Percentiles rank a stretch among this genome's conserved stretches.
Evolutionary conservation across 371 early-diverging fungal genomes (phyloP).

Genomic region (Zopfochytrium polystomum): DNA sequence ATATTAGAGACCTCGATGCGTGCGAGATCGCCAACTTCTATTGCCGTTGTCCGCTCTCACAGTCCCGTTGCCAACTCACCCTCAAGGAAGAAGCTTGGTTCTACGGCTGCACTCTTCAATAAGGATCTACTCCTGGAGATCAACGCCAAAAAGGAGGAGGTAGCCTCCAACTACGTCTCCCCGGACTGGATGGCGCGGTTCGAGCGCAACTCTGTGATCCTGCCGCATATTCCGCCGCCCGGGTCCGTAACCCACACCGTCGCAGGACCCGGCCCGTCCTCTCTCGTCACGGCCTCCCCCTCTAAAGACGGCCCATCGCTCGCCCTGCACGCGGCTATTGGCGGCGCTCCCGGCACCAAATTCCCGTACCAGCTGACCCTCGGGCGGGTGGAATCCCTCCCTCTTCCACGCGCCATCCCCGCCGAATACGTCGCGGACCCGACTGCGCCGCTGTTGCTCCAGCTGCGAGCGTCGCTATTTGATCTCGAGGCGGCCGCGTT

Average conservation of each 20-base stretch:
- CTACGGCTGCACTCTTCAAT: background rate
- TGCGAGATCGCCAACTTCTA: background rate
- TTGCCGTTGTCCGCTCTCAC: background rate
- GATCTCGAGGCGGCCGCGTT: slow-evolving; percentile 36
- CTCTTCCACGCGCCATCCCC: slow-evolving; percentile 13
- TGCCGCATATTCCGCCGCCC: background rate
- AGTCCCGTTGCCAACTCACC: background rate
- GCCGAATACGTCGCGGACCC: slow-evolving; percentile 14
- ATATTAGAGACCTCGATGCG: background rate
- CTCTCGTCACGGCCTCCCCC: slow-evolving; percentile 7
- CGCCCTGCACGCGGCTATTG: slow-evolving; percentile 8
- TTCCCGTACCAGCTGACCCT: slow-evolving; percentile 25
- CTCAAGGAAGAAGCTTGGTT: background rate
- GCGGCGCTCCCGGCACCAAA: slow-evolving; percentile 14
- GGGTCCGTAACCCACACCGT: background rate
- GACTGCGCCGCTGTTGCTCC: slow-evolving; percentile 11
- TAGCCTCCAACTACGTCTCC: too few species aligned
- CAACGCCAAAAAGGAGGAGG: too few species aligned
- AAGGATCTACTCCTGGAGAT: background rate
- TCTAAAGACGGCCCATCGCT: slow-evolving; percentile 15
- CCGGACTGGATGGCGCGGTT: background rate
- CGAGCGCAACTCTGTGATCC: background rate
- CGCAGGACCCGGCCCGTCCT: background rate
- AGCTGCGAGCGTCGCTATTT: slow-evolving; percentile 36
- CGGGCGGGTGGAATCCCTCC: slow-evolving; percentile 9